Conservation (phyloP, 164 flowering plant species). For the Annona cherimola region DNA sequence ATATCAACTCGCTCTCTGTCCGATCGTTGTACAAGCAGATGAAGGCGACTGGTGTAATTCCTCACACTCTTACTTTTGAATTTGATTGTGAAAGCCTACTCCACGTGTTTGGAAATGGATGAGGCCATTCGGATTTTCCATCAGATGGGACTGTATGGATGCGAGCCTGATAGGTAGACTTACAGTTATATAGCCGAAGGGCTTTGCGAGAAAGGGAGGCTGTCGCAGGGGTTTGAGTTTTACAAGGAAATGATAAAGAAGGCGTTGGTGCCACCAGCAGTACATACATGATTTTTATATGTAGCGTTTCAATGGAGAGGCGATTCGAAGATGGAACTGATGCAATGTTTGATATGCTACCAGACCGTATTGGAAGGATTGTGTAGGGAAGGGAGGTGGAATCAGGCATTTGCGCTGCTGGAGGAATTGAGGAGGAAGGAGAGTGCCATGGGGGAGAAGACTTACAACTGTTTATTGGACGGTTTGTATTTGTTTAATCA, state of each 20-base stretch:
- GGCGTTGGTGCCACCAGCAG: slow-evolving; percentile 47
- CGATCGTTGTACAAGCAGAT: slow-evolving; percentile 65
- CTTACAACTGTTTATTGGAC: slow-evolving; percentile 17
- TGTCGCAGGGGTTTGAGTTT: slow-evolving; percentile 43
- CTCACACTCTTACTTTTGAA: slow-evolving; percentile 59
- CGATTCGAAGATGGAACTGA: slow-evolving; percentile 57
- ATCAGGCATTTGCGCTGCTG: slow-evolving; percentile 59
- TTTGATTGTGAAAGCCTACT: slow-evolving; percentile 71
- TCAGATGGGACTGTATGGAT: slow-evolving; percentile 81
- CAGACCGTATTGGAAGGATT: slow-evolving; percentile 67
- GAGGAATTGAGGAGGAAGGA: slow-evolving; percentile 60
- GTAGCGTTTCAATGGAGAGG: slow-evolving; percentile 65
- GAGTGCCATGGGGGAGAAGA: slow-evolving; percentile 32
- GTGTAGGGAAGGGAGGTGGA: slow-evolving; percentile 62
- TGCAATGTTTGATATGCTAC: slow-evolving; percentile 61
- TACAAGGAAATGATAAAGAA: slow-evolving; percentile 70
- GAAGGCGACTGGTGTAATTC: slow-evolving; percentile 69
- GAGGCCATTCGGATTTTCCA: slow-evolving; percentile 66
- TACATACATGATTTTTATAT: slow-evolving; percentile 54
- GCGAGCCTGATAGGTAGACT: slow-evolving; percentile 55
- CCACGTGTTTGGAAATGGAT: slow-evolving; percentile 62
- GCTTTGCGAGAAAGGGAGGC: slow-evolving; percentile 75
- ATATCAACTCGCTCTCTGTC: slow-evolving; percentile 62
- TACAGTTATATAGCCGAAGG: slow-evolving; percentile 63
- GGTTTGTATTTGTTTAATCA: slow-evolving; percentile 13